These are phyloP conservation scores for Trichoderma parareesei DNA, from an alignment of 495 filamentous ascomycete genomes.

Conservation along the genomic window DNA sequence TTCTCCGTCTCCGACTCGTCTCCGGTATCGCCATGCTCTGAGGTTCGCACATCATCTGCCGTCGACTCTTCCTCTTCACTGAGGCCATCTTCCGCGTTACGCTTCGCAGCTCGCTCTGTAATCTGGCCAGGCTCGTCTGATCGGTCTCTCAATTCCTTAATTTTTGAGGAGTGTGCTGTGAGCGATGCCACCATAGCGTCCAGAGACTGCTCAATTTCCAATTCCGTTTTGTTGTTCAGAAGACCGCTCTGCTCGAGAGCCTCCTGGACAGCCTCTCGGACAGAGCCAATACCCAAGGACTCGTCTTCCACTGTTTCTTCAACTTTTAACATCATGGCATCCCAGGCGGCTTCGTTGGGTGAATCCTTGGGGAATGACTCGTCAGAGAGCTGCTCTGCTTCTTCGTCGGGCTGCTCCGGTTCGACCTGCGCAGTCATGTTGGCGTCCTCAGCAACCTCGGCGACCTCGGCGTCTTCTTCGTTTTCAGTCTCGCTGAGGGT, in stretches of 20 bases:
- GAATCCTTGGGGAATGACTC: neutral
- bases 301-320: slow-evolving; percentile 48
- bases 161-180: slow-evolving; percentile 16
- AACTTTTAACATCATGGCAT: slow-evolving; percentile 44
- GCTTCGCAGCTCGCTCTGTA: slow-evolving; percentile 13
- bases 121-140: slow-evolving; percentile 6
- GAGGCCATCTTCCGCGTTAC: neutral
- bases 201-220: slow-evolving; percentile 30
- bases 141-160: slow-evolving; percentile 9
- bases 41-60: slow-evolving; percentile 21
- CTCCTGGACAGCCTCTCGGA: slow-evolving; percentile 36
- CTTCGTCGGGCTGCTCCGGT: slow-evolving; percentile 13
- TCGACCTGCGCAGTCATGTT: slow-evolving; percentile 8
- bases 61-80: slow-evolving; percentile 14
- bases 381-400: neutral
- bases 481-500: slow-evolving; percentile 28
- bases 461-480: slow-evolving; percentile 17
- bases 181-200: slow-evolving; percentile 34
- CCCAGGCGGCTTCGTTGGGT: slow-evolving; percentile 34
- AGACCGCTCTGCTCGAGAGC: slow-evolving; percentile 37
- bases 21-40: slow-evolving; percentile 20
- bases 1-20: slow-evolving; percentile 20
- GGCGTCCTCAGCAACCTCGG: slow-evolving; percentile 17
- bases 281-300: slow-evolving; percentile 34
- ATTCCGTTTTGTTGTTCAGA: slow-evolving; percentile 24